These are phyloP conservation scores for Talaromyces atroroseus DNA, from an alignment of 2,329 filamentous ascomycete genomes.

Conservation along the genomic window DNA sequence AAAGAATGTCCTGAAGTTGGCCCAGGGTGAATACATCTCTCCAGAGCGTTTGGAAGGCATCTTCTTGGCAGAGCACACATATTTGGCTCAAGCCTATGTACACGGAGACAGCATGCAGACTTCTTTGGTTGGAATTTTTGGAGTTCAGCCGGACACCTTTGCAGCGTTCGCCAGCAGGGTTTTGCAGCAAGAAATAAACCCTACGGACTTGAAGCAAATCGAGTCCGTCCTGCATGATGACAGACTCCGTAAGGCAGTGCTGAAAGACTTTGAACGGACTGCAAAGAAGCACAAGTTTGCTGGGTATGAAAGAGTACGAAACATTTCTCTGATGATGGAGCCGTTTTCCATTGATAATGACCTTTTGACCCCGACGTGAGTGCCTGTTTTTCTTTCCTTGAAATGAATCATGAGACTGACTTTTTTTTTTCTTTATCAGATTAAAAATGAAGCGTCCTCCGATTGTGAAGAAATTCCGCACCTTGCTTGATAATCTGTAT, in stretches of 20 bases:
- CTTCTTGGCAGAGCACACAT: conserved; percentile 72
- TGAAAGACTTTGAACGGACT: conserved; percentile 73
- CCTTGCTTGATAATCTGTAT: conserved; percentile 57
- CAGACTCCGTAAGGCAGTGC: conserved; percentile 66
- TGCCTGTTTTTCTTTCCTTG: not conserved
- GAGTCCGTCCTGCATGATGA: conserved; percentile 62
- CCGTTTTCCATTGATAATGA: conserved; percentile 94
- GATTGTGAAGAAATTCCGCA: conserved; percentile 57
- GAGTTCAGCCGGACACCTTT: conserved; percentile 78
- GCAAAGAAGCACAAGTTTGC: conserved; percentile 84
- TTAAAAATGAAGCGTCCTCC: conserved; percentile 68
- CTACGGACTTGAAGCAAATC: conserved; percentile 62
- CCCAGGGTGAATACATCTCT: conserved; percentile 96
- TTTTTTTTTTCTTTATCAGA: conserved; percentile 33
- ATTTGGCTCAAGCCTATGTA: conserved; percentile 76
- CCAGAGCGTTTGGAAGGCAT: conserved; percentile 97
- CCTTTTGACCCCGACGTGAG: conserved; percentile 52
- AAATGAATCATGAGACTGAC: conserved; percentile 17
- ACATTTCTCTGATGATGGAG: conserved; percentile 70
- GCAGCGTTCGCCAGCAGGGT: conserved; percentile 73
- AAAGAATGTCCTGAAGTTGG: conserved; percentile 98
- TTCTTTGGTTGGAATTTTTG: conserved; percentile 78
- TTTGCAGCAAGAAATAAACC: conserved; percentile 60
- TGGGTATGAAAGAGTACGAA: conserved; percentile 77
- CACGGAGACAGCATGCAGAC: conserved; percentile 84